Percentiles rank a stretch among this genome's conserved stretches.
phyloP scores from a whole-genome alignment of 805 yeast species.

The Candida montana region DNA sequence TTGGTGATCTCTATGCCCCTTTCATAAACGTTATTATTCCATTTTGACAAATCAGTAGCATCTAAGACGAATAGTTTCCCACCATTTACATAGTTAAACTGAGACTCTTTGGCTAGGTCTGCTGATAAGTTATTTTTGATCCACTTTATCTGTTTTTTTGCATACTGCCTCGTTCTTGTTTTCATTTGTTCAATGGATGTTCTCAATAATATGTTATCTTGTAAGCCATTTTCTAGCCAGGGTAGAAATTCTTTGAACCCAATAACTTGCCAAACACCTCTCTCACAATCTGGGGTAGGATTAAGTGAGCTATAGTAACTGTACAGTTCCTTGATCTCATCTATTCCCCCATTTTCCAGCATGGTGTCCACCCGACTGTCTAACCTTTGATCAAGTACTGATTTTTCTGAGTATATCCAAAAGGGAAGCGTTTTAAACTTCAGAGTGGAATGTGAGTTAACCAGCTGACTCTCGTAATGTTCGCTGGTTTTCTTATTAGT shows the following conservation, averaged over 20 bases:
- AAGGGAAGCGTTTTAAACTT: slow-evolving; percentile 60
- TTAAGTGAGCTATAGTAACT: slow-evolving; percentile 32
- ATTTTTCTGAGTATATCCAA: slow-evolving; percentile 75
- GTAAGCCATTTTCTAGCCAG: slow-evolving; percentile 38
- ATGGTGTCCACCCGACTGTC: slow-evolving; percentile 80
- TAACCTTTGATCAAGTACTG: slow-evolving; percentile 52
- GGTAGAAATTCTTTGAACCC: slow-evolving; percentile 90
- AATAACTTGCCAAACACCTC: slow-evolving; percentile 90
- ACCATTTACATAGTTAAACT: slow-evolving; percentile 46
- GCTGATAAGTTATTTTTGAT: slow-evolving; percentile 64
- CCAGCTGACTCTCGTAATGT: slow-evolving; percentile 57
- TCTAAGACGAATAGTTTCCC: slow-evolving; percentile 66
- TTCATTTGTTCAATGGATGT: slow-evolving; percentile 74
- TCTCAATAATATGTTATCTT: slow-evolving; percentile 25
- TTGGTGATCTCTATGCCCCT: slow-evolving; percentile 50
- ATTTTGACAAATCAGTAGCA: slow-evolving; percentile 63
- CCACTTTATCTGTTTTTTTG: slow-evolving; percentile 88
- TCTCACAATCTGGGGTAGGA: slow-evolving; percentile 46
- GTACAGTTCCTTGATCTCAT: slow-evolving; percentile 63
- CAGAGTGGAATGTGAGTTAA: slow-evolving; percentile 40
- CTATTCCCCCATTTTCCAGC: slow-evolving; percentile 63
- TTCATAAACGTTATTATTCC: slow-evolving; percentile 52
- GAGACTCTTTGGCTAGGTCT: slow-evolving; percentile 46
- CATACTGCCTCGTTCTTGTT: slow-evolving; percentile 76
- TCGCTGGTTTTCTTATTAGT: slow-evolving; percentile 69